phyloP scores from a whole-genome alignment of 345 rosid species.

The Citrus maxima region DNA sequence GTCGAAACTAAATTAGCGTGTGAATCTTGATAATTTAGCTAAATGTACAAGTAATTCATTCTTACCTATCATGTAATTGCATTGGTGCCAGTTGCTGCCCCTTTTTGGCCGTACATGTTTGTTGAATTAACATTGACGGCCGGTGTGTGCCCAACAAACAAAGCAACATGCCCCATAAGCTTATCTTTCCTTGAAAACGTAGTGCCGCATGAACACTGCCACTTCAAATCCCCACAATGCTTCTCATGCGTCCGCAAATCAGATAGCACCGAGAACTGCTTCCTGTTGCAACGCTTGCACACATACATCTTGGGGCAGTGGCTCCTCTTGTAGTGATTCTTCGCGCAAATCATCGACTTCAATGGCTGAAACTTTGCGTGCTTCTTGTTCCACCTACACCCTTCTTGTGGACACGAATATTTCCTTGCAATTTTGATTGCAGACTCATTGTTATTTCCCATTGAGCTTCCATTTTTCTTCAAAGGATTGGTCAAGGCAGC shows the following conservation, averaged over 20 bases:
- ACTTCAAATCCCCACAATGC: slow-evolving; percentile 74
- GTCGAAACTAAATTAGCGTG: neutral
- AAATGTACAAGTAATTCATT: neutral
- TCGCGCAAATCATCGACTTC: slow-evolving; percentile 79
- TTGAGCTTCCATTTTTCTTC: slow-evolving; percentile 22
- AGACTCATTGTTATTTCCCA: slow-evolving; percentile 1
- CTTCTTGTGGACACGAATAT: slow-evolving; percentile 81
- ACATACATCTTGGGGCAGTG: slow-evolving; percentile 90
- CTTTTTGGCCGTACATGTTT: slow-evolving; percentile 11
- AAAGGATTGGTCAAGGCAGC: slow-evolving; percentile 62
- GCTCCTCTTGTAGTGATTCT: slow-evolving; percentile 94
- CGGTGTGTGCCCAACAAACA: slow-evolving; percentile 74
- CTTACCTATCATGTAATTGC: slow-evolving; percentile 19
- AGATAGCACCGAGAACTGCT: slow-evolving; percentile 80
- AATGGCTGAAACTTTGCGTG: slow-evolving; percentile 85
- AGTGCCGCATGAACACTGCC: slow-evolving; percentile 92
- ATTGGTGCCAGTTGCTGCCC: slow-evolving; percentile 13
- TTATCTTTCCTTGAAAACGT: slow-evolving; percentile 85
- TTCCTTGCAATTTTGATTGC: slow-evolving; percentile 29
- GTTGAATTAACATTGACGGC: neutral
- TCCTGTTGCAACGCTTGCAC: slow-evolving; percentile 72
- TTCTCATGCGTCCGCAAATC: slow-evolving; percentile 93
- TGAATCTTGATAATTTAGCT: neutral
- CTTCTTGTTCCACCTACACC: slow-evolving; percentile 82
- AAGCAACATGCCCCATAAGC: slow-evolving; percentile 72